Evolutionary conservation across 169 alveolate species (phyloP).

Genomic region (Eimeria zaria): DNA sequence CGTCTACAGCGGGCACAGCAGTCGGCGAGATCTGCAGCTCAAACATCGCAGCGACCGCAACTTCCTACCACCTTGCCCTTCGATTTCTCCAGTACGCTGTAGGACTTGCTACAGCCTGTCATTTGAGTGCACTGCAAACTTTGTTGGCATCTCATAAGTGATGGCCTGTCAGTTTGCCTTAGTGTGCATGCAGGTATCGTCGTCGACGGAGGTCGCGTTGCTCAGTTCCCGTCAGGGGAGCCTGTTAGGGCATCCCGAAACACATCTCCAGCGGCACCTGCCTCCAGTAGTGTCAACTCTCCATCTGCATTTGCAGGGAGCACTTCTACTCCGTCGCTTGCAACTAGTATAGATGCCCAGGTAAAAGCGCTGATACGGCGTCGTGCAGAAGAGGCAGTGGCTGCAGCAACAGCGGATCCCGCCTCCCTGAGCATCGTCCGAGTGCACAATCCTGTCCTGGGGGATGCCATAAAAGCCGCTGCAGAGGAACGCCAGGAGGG

Average conservation of each 20-base stretch:
- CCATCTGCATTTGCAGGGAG: not conserved
- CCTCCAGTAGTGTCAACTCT: not conserved
- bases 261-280: constrained; percentile 1
- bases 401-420: constrained; percentile 41
- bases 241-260: not conserved
- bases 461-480: constrained; percentile 54
- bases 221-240: constrained; percentile 40
- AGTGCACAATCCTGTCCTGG: constrained; percentile 36
- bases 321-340: not conserved
- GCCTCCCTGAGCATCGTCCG: constrained; percentile 29
- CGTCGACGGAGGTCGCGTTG: constrained; percentile 62
- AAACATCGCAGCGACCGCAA: constrained; percentile 10
- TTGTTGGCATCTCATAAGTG: not conserved
- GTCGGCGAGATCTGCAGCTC: not conserved
- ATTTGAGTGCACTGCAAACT: not conserved
- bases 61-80: not conserved
- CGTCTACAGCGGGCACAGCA: constrained; percentile 4
- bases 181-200: constrained; percentile 40
- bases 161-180: not conserved
- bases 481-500: constrained; percentile 1
- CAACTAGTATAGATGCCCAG: not conserved
- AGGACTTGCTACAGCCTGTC: not conserved
- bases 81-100: constrained; percentile 54
- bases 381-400: constrained; percentile 62
- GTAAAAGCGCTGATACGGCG: constrained; percentile 24